Percentiles rank a stretch among this genome's conserved stretches.
phyloP scores from a whole-genome alignment of 2,329 filamentous ascomycete species.

The Claviceps sp. region DNA sequence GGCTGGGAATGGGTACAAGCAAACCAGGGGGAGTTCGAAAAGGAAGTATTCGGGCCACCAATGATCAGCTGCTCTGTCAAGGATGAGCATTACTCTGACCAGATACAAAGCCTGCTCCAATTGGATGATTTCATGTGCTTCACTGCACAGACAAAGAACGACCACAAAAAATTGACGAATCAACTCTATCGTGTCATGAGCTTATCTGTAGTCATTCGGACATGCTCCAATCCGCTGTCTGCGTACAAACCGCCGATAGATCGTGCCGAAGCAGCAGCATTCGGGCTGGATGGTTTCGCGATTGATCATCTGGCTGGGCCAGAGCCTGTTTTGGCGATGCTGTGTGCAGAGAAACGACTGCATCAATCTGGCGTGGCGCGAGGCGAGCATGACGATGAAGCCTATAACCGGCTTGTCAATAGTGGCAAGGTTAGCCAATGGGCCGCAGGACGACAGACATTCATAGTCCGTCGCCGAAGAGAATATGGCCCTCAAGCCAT shows the following conservation, averaged over 20 bases:
- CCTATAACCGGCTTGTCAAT: slow-evolving; percentile 51
- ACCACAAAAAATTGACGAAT: slow-evolving; percentile 60
- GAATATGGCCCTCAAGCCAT: slow-evolving; percentile 69
- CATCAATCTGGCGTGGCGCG: slow-evolving; percentile 55
- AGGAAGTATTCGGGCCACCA: slow-evolving; percentile 68
- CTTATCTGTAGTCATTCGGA: slow-evolving; percentile 61
- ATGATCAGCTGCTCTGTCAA: slow-evolving; percentile 70
- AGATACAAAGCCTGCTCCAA: slow-evolving; percentile 38
- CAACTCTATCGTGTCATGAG: slow-evolving; percentile 49
- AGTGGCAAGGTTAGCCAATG: slow-evolving; percentile 50
- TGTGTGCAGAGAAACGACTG: slow-evolving; percentile 61
- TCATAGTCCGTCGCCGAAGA: slow-evolving; percentile 52
- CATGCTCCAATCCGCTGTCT: slow-evolving; percentile 39
- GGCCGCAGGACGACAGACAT: slow-evolving; percentile 52
- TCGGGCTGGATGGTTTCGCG: slow-evolving; percentile 70
- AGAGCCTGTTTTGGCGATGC: slow-evolving; percentile 70
- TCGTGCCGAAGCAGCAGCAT: slow-evolving; percentile 34
- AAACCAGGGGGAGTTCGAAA: slow-evolving; percentile 56
- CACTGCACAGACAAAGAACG: slow-evolving; percentile 60
- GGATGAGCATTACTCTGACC: slow-evolving; percentile 49
- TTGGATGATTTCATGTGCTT: slow-evolving; percentile 48
- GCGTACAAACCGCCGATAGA: slow-evolving; percentile 42
- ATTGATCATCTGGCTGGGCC: slow-evolving; percentile 71
- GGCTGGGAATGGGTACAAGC: slow-evolving; percentile 76
- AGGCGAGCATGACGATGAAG: slow-evolving; percentile 48